Evolutionary conservation across 1,284 basidiomycete species (phyloP).

Genomic region (Moesziomyces antarcticus): DNA sequence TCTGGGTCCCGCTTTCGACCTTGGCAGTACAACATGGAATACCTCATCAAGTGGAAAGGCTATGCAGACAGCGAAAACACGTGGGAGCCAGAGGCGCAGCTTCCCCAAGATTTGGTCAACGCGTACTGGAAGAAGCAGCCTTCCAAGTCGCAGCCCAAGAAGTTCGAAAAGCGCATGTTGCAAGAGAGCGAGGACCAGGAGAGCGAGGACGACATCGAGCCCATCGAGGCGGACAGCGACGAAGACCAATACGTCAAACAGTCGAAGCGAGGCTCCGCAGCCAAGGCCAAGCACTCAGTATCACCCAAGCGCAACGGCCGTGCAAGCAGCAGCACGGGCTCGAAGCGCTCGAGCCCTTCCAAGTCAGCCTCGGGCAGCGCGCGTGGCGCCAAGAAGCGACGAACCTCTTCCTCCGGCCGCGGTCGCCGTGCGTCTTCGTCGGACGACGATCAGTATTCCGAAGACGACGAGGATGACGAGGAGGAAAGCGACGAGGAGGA

Average conservation of each 20-base stretch:
- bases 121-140: constrained; percentile 50
- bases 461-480: constrained; percentile 5
- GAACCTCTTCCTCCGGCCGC: constrained; percentile 8
- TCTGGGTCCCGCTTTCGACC: neutral
- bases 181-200: constrained; percentile 17
- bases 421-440: constrained; percentile 6
- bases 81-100: constrained; percentile 50
- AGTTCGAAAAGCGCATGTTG: constrained; percentile 17
- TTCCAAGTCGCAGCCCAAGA: constrained; percentile 42
- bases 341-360: neutral
- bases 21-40: constrained; percentile 30
- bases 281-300: constrained; percentile 8
- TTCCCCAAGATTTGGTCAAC: constrained; percentile 15
- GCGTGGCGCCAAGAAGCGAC: constrained; percentile 10
- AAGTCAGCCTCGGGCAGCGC: neutral
- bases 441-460: neutral
- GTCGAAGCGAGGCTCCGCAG: neutral
- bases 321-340: neutral
- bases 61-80: constrained; percentile 43
- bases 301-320: constrained; percentile 4
- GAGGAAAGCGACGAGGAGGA: constrained; percentile 1
- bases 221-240: constrained; percentile 13
- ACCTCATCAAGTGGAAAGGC: constrained; percentile 53
- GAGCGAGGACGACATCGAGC: constrained; percentile 27
- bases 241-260: constrained; percentile 5